Conservation (phyloP, 148 eudicot species). For the Dysphania ambrosioides region DNA sequence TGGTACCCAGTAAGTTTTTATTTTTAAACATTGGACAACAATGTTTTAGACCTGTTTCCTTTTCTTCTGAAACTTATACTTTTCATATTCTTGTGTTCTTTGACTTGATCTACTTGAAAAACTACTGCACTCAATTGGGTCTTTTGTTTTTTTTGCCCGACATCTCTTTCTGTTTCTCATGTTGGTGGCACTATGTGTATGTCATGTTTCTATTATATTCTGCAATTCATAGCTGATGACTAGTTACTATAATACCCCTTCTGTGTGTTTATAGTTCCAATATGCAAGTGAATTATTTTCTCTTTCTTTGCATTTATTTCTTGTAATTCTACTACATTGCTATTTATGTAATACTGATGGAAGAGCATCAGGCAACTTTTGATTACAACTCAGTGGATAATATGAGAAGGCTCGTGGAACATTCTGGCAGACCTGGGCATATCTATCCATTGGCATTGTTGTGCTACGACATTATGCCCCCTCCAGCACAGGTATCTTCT, state of each 20-base stretch:
- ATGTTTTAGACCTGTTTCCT: not conserved
- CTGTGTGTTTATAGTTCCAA: not conserved
- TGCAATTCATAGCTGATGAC: not conserved
- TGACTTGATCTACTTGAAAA: not conserved
- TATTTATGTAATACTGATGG: conserved; percentile 38
- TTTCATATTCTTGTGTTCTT: not conserved
- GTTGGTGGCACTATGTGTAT: not conserved
- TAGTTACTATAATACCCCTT: not conserved
- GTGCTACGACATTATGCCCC: conserved; percentile 96
- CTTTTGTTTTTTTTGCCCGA: not conserved
- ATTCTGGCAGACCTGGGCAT: conserved; percentile 86
- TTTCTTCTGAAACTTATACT: not conserved
- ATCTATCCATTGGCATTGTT: conserved; percentile 74
- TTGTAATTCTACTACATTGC: conserved; percentile 9
- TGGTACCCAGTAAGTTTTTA: conserved; percentile 69
- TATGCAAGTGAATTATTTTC: conserved; percentile 6
- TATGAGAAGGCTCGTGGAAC: conserved; percentile 87
- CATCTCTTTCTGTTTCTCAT: conserved; percentile 3
- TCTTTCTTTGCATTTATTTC: conserved; percentile 12
- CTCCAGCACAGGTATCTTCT: conserved; percentile 71
- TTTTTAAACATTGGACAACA: not conserved
- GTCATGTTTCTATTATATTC: not conserved
- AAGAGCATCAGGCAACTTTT: conserved; percentile 76
- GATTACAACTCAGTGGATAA: conserved; percentile 79
- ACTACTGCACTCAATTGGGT: not conserved